These are phyloP conservation scores for Neckera pumila DNA, from an alignment of 225 moss, liverwort and hornwort genomes.

Conservation along the genomic window DNA sequence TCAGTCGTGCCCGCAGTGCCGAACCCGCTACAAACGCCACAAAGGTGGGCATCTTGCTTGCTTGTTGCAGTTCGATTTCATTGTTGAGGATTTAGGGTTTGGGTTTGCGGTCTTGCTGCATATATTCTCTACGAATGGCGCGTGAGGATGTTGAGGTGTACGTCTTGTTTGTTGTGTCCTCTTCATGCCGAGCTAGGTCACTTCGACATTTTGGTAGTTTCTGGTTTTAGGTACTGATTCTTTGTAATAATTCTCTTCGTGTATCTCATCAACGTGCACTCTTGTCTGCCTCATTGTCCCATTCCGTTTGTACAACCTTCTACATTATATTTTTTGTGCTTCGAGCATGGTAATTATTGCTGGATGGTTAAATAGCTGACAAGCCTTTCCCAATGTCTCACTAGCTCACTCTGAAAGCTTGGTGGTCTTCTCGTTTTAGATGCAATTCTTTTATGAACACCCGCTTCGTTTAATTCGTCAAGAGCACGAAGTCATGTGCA, in stretches of 20 bases:
- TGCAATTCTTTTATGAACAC: not conserved
- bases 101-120: not conserved
- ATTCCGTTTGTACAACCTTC: not conserved
- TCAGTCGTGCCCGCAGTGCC: slow-evolving; percentile 68
- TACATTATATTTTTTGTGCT: not conserved
- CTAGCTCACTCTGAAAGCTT: not conserved
- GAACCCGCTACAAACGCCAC: slow-evolving; percentile 68
- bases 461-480: not conserved
- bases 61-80: not conserved
- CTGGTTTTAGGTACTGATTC: not conserved
- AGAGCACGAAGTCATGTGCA: not conserved
- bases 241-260: not conserved
- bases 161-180: not conserved
- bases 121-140: not conserved
- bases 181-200: not conserved
- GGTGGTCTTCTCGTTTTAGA: not conserved
- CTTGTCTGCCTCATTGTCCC: not conserved
- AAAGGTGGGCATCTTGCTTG: slow-evolving; percentile 30
- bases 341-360: not conserved
- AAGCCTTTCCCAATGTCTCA: not conserved
- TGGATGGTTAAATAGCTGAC: not conserved
- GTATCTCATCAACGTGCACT: not conserved
- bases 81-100: not conserved
- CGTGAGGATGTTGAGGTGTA: not conserved
- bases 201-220: not conserved